phyloP scores from a whole-genome alignment of 306 rosid species.

The Citrullus mucosospermus region DNA sequence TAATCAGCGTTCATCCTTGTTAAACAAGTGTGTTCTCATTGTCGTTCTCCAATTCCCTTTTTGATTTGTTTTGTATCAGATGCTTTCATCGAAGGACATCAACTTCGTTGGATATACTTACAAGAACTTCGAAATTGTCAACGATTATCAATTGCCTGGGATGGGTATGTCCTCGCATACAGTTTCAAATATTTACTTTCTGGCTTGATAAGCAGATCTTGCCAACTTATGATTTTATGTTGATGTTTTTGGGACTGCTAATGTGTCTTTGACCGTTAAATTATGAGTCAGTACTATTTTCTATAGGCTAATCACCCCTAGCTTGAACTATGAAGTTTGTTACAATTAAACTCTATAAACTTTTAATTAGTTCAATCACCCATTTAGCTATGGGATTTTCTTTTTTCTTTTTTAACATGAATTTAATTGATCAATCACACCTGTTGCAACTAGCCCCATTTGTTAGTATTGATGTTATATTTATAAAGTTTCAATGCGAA shows the following conservation, averaged over 20 bases:
- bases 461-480: no score
- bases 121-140: slow-evolving; percentile 91
- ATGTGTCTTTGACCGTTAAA: no score
- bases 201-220: background rate
- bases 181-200: background rate
- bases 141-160: slow-evolving; percentile 95
- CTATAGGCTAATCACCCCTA: no score
- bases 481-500: no score
- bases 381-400: no score
- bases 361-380: no score
- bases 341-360: no score
- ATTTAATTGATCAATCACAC: no score
- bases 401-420: no score
- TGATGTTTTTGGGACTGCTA: background rate
- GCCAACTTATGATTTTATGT: background rate
- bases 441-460: no score
- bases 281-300: no score
- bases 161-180: slow-evolving; percentile 40
- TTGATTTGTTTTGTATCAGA: slow-evolving; percentile 38
- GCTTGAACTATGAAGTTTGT: no score
- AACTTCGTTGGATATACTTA: slow-evolving; percentile 96
- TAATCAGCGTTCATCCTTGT: background rate
- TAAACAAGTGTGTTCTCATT: background rate
- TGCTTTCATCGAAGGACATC: slow-evolving; percentile 94
- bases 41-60: background rate